Percentiles rank a stretch among this genome's conserved stretches.
These are phyloP conservation scores for Psilocybe mexicana DNA, from an alignment of 1,284 basidiomycete species.

Conservation along the genomic window DNA sequence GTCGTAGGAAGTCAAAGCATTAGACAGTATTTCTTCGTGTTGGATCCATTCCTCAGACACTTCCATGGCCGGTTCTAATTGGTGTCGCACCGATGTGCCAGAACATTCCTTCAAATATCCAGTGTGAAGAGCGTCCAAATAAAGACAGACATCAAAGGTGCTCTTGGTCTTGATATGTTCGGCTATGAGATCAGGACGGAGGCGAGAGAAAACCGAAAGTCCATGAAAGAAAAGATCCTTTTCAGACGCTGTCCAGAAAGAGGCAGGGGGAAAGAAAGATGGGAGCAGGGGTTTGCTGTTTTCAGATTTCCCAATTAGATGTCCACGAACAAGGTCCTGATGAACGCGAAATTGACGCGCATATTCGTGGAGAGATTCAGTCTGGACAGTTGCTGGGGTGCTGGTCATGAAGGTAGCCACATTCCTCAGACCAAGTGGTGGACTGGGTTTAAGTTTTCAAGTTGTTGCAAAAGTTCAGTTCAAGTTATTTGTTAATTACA, in stretches of 20 bases:
- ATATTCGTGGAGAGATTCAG: constrained; percentile 24
- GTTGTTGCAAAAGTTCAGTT: background rate
- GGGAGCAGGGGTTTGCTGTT: constrained; percentile 29
- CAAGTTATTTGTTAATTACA: constrained; percentile 5
- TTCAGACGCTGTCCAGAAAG: constrained; percentile 66
- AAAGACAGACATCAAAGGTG: constrained; percentile 59
- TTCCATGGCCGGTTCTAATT: constrained; percentile 48
- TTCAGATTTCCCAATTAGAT: constrained; percentile 30
- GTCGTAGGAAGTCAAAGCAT: constrained; percentile 17
- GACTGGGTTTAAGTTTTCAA: background rate
- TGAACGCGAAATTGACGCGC: constrained; percentile 32
- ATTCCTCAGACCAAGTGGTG: background rate
- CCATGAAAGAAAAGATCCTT: constrained; percentile 72
- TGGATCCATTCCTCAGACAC: constrained; percentile 61
- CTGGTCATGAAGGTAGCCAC: constrained; percentile 13
- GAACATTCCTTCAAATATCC: constrained; percentile 23
- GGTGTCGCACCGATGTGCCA: constrained; percentile 18
- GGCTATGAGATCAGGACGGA: constrained; percentile 72
- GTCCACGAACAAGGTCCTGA: constrained; percentile 31
- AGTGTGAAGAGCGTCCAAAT: constrained; percentile 52
- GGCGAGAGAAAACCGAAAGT: constrained; percentile 60
- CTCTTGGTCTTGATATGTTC: constrained; percentile 62
- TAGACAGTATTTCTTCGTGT: constrained; percentile 60
- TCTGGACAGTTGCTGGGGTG: background rate
- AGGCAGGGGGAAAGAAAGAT: constrained; percentile 46